Percentiles rank a stretch among this genome's conserved stretches.
Evolutionary conservation across 192 early-diverging fungal species (phyloP).

Genomic region (Lunasporangiospora selenospora): DNA sequence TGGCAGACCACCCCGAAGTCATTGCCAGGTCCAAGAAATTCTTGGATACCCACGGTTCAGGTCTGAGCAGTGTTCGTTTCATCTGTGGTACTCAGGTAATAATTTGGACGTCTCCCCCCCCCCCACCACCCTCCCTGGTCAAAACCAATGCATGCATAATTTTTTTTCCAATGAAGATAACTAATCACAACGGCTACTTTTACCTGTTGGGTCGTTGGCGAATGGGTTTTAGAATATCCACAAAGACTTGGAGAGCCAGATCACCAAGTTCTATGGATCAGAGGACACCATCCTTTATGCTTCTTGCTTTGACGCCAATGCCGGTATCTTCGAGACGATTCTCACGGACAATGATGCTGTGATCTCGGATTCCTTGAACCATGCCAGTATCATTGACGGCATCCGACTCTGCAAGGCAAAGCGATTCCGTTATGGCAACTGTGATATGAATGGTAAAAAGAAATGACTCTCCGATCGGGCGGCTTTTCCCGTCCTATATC

Average conservation of each 20-base stretch:
- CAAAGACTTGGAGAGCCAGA: constrained; percentile 66
- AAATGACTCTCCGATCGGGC: too few species aligned
- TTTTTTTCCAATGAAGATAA: too few species aligned
- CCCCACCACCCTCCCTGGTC: too few species aligned
- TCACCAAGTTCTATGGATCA: constrained; percentile 63
- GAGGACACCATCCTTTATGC: constrained; percentile 72
- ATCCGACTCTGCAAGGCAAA: constrained; percentile 88
- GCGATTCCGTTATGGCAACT: constrained; percentile 90
- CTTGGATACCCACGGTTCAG: constrained; percentile 66
- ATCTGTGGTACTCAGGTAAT: constrained; percentile 72
- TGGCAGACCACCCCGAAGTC: constrained; percentile 65
- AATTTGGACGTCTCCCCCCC: neutral
- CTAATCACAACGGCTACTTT: too few species aligned
- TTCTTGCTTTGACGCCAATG: constrained; percentile 76
- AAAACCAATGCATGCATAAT: too few species aligned
- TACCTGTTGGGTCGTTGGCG: too few species aligned
- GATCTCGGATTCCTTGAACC: constrained; percentile 91
- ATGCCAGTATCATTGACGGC: constrained; percentile 97
- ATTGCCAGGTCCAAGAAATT: constrained; percentile 56
- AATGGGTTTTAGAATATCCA: constrained; percentile 62
- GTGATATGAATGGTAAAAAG: constrained; percentile 55
- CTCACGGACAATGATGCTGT: constrained; percentile 68
- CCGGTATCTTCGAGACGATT: constrained; percentile 70
- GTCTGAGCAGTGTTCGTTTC: constrained; percentile 72
- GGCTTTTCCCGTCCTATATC: too few species aligned